Percentiles rank a stretch among this genome's conserved stretches.
These are phyloP conservation scores for Coemansia sp. DNA, from an alignment of 192 early-diverging fungal genomes.

Conservation along the genomic window DNA sequence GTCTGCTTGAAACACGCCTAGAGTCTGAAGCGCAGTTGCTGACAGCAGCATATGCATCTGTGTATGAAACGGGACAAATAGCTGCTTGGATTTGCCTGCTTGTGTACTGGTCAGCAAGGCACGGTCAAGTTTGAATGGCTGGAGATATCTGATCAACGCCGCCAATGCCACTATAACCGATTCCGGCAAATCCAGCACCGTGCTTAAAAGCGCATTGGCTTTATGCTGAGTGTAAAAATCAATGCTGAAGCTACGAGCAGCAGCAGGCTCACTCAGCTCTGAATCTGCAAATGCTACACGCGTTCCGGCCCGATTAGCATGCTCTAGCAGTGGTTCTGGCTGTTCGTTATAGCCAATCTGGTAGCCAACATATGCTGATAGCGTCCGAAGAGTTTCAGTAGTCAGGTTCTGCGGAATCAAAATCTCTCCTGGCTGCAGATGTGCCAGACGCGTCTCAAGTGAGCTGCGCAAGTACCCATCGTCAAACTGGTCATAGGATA, in stretches of 20 bases:
- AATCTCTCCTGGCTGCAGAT: conserved; percentile 36
- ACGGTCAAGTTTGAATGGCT: conserved; percentile 33
- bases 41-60: conserved; percentile 77
- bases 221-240: conserved; percentile 23
- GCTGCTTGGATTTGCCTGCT: conserved; percentile 60
- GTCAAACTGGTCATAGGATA: conserved; percentile 57
- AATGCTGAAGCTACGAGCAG: conserved; percentile 14
- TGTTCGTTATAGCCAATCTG: conserved; percentile 47
- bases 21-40: conserved; percentile 83
- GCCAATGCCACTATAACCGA: conserved; percentile 19
- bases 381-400: conserved; percentile 24
- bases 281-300: conserved; percentile 29
- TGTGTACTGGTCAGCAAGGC: conserved; percentile 46
- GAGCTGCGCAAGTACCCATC: conserved; percentile 27
- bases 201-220: conserved; percentile 22
- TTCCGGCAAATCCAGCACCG: conserved; percentile 28
- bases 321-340: conserved; percentile 41
- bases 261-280: not conserved
- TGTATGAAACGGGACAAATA: conserved; percentile 80
- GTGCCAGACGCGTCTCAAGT: conserved; percentile 42
- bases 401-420: conserved; percentile 18
- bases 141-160: conserved; percentile 52
- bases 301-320: conserved; percentile 56
- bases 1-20: conserved; percentile 84
- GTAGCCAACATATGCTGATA: conserved; percentile 32